phyloP scores from a whole-genome alignment of 2,329 filamentous ascomycete genomes.

The Xylaria sp. region DNA sequence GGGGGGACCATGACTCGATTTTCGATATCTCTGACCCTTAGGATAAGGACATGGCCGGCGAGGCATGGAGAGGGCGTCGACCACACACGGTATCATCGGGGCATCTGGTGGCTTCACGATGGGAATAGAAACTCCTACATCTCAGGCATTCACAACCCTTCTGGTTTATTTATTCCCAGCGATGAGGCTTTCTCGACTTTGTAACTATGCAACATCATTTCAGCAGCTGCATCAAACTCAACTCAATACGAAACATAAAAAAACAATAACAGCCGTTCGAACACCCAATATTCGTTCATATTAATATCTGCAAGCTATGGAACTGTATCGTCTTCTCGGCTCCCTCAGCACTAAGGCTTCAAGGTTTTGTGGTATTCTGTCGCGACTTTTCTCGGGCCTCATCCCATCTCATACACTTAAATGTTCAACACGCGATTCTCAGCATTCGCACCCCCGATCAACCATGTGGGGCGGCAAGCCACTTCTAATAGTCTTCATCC shows the following conservation, averaged over 20 bases:
- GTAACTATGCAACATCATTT: background rate
- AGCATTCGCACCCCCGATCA: background rate
- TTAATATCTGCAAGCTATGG: background rate
- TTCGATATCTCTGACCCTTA: no score
- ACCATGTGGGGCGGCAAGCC: background rate
- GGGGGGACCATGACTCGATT: no score
- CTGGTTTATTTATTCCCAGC: background rate
- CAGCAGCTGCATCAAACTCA: background rate
- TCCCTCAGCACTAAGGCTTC: background rate
- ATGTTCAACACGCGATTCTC: background rate
- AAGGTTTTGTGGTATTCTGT: background rate
- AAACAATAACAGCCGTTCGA: background rate
- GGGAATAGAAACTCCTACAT: background rate
- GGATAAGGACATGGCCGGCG: no score
- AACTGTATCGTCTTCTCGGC: background rate
- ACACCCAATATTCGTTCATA: background rate
- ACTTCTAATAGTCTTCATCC: conserved; percentile 31
- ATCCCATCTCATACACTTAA: background rate
- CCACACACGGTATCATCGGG: no score
- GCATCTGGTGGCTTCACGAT: background rate
- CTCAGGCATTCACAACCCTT: background rate
- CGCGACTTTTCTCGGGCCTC: background rate
- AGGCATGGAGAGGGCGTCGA: no score
- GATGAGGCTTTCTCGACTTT: background rate
- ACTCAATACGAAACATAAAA: background rate